Conservation (phyloP, 192 early-diverging fungal species). For the Backusella tuberculispora region DNA sequence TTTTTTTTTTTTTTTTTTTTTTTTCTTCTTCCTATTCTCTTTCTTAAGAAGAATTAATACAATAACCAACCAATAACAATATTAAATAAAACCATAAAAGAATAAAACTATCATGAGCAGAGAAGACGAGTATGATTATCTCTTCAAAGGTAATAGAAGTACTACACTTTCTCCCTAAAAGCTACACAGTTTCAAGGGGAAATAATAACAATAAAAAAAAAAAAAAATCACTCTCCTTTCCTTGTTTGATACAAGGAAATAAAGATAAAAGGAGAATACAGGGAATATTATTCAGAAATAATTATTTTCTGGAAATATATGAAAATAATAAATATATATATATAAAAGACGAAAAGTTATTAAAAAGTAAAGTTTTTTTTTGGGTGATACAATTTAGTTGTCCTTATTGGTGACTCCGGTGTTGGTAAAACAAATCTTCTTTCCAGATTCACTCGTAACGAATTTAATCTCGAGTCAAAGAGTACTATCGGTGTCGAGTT, state of each 20-base stretch:
- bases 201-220: not conserved
- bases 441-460: slow-evolving; percentile 93
- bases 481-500: slow-evolving; percentile 99
- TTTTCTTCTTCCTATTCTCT: not conserved
- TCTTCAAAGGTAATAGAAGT: slow-evolving; percentile 19
- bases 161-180: not conserved
- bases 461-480: slow-evolving; percentile 97
- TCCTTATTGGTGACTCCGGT: slow-evolving; percentile 93
- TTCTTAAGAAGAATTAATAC: not conserved
- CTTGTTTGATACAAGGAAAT: not conserved
- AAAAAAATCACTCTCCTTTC: not conserved
- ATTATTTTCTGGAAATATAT: not conserved
- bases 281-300: not conserved
- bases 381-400: slow-evolving; percentile 58
- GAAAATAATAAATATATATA: not conserved
- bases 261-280: not conserved
- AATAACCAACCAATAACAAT: not conserved
- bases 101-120: not conserved
- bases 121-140: slow-evolving; percentile 22
- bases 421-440: slow-evolving; percentile 98
- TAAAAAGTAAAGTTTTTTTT: not conserved
- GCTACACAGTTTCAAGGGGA: not conserved
- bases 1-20: slow-evolving; percentile 14
- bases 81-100: not conserved
- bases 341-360: not conserved